These are phyloP conservation scores for Debaryomyces prosopidis DNA, from an alignment of 805 yeast species.

Conservation along the genomic window DNA sequence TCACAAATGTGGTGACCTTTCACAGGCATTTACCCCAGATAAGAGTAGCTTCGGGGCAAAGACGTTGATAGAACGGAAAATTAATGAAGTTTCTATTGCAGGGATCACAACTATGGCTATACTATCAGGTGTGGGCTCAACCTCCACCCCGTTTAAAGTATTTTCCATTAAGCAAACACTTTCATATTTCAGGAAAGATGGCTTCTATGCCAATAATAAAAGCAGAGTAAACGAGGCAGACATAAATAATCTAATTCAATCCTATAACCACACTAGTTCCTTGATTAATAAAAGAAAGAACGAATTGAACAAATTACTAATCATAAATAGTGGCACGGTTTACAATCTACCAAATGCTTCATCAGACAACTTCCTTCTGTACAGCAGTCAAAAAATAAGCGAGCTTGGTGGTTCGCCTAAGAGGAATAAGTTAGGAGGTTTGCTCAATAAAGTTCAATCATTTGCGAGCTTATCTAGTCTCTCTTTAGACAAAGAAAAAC, in stretches of 20 bases:
- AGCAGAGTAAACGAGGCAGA: slow-evolving; percentile 28
- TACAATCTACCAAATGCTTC: slow-evolving; percentile 18
- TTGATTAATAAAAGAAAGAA: slow-evolving; percentile 32
- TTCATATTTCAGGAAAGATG: neutral
- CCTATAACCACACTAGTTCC: slow-evolving; percentile 42
- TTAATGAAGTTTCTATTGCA: slow-evolving; percentile 46
- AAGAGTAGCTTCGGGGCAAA: slow-evolving; percentile 15
- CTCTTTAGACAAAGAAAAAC: slow-evolving; percentile 7
- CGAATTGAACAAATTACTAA: slow-evolving; percentile 25
- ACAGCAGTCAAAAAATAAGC: slow-evolving; percentile 5
- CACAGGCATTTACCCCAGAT: slow-evolving; percentile 23
- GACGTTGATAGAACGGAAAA: slow-evolving; percentile 39
- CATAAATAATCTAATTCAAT: slow-evolving; percentile 32
- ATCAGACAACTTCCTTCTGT: slow-evolving; percentile 10
- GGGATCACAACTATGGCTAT: slow-evolving; percentile 53
- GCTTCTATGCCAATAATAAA: neutral
- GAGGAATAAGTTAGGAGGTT: slow-evolving; percentile 22
- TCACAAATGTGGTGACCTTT: slow-evolving; percentile 33
- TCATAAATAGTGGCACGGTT: slow-evolving; percentile 23
- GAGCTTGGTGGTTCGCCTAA: slow-evolving; percentile 7
- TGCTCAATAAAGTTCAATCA: slow-evolving; percentile 41
- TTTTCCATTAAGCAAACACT: slow-evolving; percentile 11
- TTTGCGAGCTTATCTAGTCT: slow-evolving; percentile 34
- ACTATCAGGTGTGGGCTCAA: slow-evolving; percentile 53
- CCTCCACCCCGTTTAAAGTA: slow-evolving; percentile 42